These are phyloP conservation scores for Aspergillus sp. DNA, from an alignment of 2,329 filamentous ascomycete genomes.

Conservation along the genomic window DNA sequence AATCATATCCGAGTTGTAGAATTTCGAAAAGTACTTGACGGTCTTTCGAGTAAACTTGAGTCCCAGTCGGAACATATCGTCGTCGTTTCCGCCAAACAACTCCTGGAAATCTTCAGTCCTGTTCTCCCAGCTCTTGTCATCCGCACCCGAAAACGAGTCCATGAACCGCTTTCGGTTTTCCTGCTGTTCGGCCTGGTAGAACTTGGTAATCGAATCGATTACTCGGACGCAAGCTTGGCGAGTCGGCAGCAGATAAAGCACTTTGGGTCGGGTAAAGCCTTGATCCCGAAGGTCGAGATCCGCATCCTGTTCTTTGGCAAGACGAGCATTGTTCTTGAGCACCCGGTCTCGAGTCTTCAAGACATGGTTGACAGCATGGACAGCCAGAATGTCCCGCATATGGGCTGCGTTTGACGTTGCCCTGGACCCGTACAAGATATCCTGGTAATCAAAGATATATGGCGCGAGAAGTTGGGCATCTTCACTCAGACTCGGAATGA, in stretches of 20 bases:
- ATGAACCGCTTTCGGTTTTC: constrained; percentile 93
- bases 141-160: constrained; percentile 69
- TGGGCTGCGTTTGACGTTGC: constrained; percentile 63
- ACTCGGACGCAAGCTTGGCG: constrained; percentile 77
- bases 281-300: constrained; percentile 81
- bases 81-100: constrained; percentile 89
- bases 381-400: constrained; percentile 66
- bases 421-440: constrained; percentile 71
- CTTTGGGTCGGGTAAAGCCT: constrained; percentile 90
- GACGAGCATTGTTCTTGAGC: constrained; percentile 82
- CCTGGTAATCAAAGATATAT: constrained; percentile 75
- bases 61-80: constrained; percentile 95
- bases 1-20: constrained; percentile 95
- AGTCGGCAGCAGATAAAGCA: constrained; percentile 85
- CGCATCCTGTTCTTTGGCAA: constrained; percentile 62
- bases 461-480: constrained; percentile 64
- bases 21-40: constrained; percentile 88
- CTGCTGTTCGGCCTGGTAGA: constrained; percentile 82
- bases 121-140: constrained; percentile 64
- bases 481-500: constrained; percentile 54
- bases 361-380: constrained; percentile 88
- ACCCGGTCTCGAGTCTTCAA: constrained; percentile 90
- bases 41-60: constrained; percentile 96
- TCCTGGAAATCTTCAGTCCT: constrained; percentile 84
- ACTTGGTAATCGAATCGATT: constrained; percentile 68